Evolutionary conservation across 257 asterid species (phyloP).

Genomic region (Gentiana dahurica): DNA sequence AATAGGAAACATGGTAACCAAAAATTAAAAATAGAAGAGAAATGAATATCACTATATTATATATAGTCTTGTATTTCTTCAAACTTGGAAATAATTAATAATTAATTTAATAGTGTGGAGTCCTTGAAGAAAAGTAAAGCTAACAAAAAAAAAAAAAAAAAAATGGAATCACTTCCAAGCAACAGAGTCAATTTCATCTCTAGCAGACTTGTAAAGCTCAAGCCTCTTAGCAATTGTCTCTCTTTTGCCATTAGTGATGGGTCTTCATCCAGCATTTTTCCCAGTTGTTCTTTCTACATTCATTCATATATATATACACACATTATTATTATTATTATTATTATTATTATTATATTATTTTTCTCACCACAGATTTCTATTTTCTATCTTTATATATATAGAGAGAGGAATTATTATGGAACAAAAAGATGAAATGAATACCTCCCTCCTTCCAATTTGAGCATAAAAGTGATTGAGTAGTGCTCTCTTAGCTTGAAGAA

Average conservation of each 20-base stretch:
- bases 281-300: conserved; percentile 82
- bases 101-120: too few species aligned
- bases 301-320: neutral
- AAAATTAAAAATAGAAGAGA: too few species aligned
- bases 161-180: conserved; percentile 67
- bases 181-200: conserved; percentile 89
- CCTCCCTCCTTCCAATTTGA: conserved; percentile 93
- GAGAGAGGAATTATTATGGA: too few species aligned
- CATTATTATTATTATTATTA: too few species aligned
- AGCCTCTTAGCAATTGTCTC: conserved; percentile 78
- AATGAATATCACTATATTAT: too few species aligned
- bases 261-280: conserved; percentile 93
- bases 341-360: too few species aligned
- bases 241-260: conserved; percentile 87
- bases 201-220: conserved; percentile 87
- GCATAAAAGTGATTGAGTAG: conserved; percentile 70
- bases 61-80: too few species aligned
- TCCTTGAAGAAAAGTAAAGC: too few species aligned
- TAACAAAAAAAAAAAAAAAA: too few species aligned
- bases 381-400: neutral
- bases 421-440: conserved; percentile 8
- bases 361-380: neutral
- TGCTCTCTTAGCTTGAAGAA: conserved; percentile 73
- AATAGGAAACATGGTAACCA: too few species aligned
- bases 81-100: too few species aligned